Conservation (phyloP, 2,329 filamentous ascomycete genomes). For the Teratosphaeria zuluensis region DNA sequence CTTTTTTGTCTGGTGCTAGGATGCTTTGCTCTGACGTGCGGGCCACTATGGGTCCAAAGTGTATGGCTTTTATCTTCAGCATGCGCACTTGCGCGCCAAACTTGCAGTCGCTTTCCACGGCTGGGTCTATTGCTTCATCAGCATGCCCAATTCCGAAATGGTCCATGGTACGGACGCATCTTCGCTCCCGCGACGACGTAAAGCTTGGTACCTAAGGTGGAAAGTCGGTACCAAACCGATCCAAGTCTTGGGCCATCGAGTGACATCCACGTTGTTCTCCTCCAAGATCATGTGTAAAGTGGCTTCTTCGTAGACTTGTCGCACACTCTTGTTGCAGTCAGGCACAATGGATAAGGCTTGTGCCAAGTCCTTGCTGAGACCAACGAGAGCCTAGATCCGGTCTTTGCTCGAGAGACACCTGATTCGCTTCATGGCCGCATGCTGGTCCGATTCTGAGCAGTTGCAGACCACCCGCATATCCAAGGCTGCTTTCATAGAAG, state of each 20-base stretch:
- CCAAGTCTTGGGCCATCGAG: constrained; percentile 9
- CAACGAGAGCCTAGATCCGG: constrained; percentile 12
- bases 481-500: constrained; percentile 1
- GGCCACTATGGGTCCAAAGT: constrained; percentile 8
- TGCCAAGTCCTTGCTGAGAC: constrained; percentile 3
- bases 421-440: background rate
- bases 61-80: constrained; percentile 5
- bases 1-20: constrained; percentile 4
- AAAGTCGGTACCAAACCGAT: constrained; percentile 7
- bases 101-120: background rate
- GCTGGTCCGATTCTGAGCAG: constrained; percentile 4
- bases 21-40: constrained; percentile 7
- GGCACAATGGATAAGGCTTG: constrained; percentile 3
- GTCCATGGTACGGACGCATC: constrained; percentile 2
- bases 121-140: background rate
- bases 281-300: constrained; percentile 11
- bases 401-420: constrained; percentile 5
- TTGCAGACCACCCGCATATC: constrained; percentile 1
- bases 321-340: constrained; percentile 10
- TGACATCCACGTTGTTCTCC: constrained; percentile 10
- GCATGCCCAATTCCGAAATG: constrained; percentile 9
- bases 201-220: constrained; percentile 8
- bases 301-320: constrained; percentile 13
- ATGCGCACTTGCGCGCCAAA: background rate
- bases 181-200: background rate